phyloP scores from a whole-genome alignment of 2,329 filamentous ascomycete species.

The Aspergillus sp. region DNA sequence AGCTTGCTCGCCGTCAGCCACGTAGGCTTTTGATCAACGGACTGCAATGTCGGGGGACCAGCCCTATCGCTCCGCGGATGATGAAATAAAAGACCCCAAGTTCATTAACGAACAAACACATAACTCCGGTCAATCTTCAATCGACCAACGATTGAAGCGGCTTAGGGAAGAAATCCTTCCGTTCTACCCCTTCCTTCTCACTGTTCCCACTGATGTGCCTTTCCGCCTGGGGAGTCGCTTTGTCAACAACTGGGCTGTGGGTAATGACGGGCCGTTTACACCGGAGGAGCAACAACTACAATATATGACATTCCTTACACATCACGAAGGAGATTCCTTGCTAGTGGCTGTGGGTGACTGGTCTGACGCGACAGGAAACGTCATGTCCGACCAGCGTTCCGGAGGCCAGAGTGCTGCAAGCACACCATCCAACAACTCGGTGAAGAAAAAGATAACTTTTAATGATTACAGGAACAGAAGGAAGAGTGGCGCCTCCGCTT shows the following conservation, averaged over 20 bases:
- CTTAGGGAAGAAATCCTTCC: slow-evolving; percentile 47
- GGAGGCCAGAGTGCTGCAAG: slow-evolving; percentile 40
- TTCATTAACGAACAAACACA: slow-evolving; percentile 22
- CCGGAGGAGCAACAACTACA: slow-evolving; percentile 60
- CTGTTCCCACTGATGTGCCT: slow-evolving; percentile 49
- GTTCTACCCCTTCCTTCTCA: slow-evolving; percentile 48
- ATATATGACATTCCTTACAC: slow-evolving; percentile 63
- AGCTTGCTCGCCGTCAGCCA: slow-evolving; percentile 3
- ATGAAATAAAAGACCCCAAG: slow-evolving; percentile 27
- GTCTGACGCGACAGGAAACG: slow-evolving; percentile 51
- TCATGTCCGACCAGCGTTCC: slow-evolving; percentile 45
- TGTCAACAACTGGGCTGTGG: slow-evolving; percentile 50
- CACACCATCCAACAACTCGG: slow-evolving; percentile 43
- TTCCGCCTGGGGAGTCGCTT: slow-evolving; percentile 46
- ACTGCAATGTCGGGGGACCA: slow-evolving; percentile 46
- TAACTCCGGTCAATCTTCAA: slow-evolving; percentile 29
- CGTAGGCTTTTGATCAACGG: slow-evolving; percentile 14
- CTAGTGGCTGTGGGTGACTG: slow-evolving; percentile 57
- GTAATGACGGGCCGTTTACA: slow-evolving; percentile 55
- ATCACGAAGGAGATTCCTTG: slow-evolving; percentile 57
- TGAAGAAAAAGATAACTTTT: slow-evolving; percentile 64
- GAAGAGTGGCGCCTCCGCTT: slow-evolving; percentile 35
- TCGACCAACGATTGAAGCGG: slow-evolving; percentile 41
- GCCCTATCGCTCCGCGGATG: slow-evolving; percentile 30
- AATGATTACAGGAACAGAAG: slow-evolving; percentile 63